phyloP scores from a whole-genome alignment of 257 asterid species.

The Mitragyna speciosa region DNA sequence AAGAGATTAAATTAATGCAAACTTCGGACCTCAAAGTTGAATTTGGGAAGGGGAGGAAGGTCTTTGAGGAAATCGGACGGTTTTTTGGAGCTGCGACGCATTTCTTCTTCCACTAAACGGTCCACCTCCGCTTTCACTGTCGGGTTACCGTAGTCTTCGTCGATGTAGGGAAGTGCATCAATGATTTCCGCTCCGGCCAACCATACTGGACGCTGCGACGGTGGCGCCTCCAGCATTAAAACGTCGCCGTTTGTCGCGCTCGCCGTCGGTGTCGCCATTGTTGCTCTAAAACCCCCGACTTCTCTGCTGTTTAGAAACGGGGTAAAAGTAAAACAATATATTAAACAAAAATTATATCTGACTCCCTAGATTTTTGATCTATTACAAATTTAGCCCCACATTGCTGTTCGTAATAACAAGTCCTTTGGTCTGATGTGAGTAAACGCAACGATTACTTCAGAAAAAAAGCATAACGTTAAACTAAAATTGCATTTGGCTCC shows the following conservation, averaged over 20 bases:
- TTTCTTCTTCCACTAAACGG: constrained; percentile 87
- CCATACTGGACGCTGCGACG: constrained; percentile 45
- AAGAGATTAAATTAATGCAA: neutral
- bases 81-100: constrained; percentile 81
- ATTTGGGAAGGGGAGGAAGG: constrained; percentile 74
- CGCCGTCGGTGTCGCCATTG: constrained; percentile 33
- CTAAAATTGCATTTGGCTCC: no score
- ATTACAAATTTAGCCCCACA: neutral
- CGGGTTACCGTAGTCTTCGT: constrained; percentile 86
- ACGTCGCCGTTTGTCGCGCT: constrained; percentile 44
- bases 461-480: no score
- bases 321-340: no score
- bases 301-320: neutral
- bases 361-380: neutral
- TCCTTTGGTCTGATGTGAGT: no score
- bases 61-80: constrained; percentile 94
- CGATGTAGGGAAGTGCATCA: constrained; percentile 95
- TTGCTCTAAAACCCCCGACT: neutral
- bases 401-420: no score
- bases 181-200: constrained; percentile 50
- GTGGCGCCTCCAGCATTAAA: constrained; percentile 93
- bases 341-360: no score
- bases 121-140: constrained; percentile 78
- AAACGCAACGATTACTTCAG: no score
- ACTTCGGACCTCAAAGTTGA: constrained; percentile 55